A percentile compares a stretch with the other conserved stretches of the same genome.
These are phyloP conservation scores for Rosa multiflora DNA, from an alignment of 306 rosid genomes.

Conservation along the genomic window DNA sequence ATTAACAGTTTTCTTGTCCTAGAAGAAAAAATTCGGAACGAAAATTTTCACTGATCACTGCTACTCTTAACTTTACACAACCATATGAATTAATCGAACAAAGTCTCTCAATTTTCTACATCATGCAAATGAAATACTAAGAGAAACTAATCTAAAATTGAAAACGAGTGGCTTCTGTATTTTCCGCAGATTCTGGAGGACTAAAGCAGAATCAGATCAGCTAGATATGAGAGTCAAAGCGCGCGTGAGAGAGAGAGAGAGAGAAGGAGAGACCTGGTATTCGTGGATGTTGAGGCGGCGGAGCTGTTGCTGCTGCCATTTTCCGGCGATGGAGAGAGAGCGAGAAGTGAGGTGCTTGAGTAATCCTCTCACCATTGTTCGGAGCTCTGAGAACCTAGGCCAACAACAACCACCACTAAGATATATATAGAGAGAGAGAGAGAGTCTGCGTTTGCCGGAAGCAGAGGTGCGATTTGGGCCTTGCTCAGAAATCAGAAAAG, in stretches of 20 bases:
- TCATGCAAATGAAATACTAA: neutral
- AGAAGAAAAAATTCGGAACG: neutral
- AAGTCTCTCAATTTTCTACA: neutral
- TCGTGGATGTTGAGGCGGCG: conserved; percentile 99
- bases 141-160: neutral
- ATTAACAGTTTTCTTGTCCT: neutral
- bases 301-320: conserved; percentile 95
- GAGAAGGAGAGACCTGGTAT: conserved; percentile 61
- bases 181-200: neutral
- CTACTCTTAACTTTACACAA: neutral
- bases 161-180: neutral
- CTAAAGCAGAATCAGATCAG: conserved; percentile 5
- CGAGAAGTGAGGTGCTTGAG: conserved; percentile 78
- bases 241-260: neutral
- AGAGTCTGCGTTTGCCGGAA: conserved; percentile 32
- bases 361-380: conserved; percentile 74
- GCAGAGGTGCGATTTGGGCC: conserved; percentile 31
- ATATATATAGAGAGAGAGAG: neutral
- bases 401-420: neutral
- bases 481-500: neutral
- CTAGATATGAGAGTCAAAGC: neutral
- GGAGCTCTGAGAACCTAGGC: conserved; percentile 21
- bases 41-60: neutral
- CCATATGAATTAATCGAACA: neutral
- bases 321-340: conserved; percentile 90